Base-by-base conservation (phyloP, 1,139 yeast genomes). In the Geotrichum restrictum region DNA sequence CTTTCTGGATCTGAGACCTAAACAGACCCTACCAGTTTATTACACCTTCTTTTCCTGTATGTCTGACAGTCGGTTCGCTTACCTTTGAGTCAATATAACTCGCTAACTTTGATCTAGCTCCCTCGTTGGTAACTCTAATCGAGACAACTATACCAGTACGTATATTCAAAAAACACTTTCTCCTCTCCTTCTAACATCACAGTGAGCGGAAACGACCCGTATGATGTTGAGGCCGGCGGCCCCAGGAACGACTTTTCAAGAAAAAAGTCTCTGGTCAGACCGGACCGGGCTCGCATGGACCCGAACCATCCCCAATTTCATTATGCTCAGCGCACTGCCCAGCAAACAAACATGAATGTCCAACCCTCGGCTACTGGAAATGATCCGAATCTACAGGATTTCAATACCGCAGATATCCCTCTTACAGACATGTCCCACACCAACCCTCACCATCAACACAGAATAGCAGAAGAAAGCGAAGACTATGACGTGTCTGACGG, bases 301-400 rank as follows among this genome's bases (percentile, higher is more conserved):
- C 82, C 80, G 13, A 78, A 77, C 56, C 87, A 86, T 64, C 94
- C 93, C 1, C 81, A 84, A 54, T 85, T 76, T 68, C 91, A 86
- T 66, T 88, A 88, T 68, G 79, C 88, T n/a, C 91, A 85, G 61
- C 66, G 64, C 19, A 84, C 85, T 24, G 85, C 93, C 8, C 80
- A 83, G 54, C 87, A 85, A 62, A 74, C 83, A 3, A 76, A 83
- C 62, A 71, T 87, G 56, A 64, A 67, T 27, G 70, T 88, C 43
- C 82, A 78, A 60, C 91, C 95, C 1, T 80, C 89, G 0, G 69
- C 84, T 2, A 84, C 93, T 1, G 95, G 95, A 2, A 74, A 82
- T 50, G 86, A 85, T 60, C 95, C 95, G 1, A 68, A 69, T n/a
- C 48, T 62, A 29, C 64, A 54, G 70, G 69, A 27, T 80, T 83